Evolutionary conservation across 2,329 filamentous ascomycete species (phyloP).

Genomic region (Apiospora saccharicola): DNA sequence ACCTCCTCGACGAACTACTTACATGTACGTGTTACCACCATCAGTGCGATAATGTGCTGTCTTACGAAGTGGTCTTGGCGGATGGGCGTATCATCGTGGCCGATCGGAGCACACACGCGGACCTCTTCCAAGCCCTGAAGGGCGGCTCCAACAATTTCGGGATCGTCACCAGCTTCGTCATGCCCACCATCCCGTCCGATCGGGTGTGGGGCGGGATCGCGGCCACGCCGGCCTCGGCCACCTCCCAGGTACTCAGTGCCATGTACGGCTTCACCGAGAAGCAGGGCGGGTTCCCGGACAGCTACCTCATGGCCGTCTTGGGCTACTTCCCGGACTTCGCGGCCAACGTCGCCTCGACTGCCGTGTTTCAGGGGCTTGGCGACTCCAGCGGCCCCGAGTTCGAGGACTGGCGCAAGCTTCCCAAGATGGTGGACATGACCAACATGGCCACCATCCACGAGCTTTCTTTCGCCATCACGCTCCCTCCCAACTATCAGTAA

Average conservation of each 20-base stretch:
- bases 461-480: background rate
- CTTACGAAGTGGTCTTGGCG: conserved; percentile 53
- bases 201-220: conserved; percentile 32
- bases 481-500: conserved; percentile 23
- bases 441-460: background rate
- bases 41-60: conserved; percentile 59
- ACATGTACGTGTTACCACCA: too few relatives aligned
- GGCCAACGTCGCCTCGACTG: background rate
- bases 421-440: background rate
- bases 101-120: conserved; percentile 49
- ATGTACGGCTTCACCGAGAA: background rate
- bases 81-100: conserved; percentile 45
- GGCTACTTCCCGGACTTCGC: background rate
- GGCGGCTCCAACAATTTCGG: conserved; percentile 58
- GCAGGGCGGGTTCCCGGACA: background rate
- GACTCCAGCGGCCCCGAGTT: too few relatives aligned
- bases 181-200: conserved; percentile 28
- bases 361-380: background rate
- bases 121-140: conserved; percentile 61
- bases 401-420: background rate
- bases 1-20: too few relatives aligned
- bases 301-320: background rate
- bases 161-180: conserved; percentile 43
- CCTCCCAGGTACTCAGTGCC: background rate
- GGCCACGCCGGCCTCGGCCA: background rate